Base-by-base conservation (phyloP, 331 rosid genomes). In the Acacia concinna region DNA sequence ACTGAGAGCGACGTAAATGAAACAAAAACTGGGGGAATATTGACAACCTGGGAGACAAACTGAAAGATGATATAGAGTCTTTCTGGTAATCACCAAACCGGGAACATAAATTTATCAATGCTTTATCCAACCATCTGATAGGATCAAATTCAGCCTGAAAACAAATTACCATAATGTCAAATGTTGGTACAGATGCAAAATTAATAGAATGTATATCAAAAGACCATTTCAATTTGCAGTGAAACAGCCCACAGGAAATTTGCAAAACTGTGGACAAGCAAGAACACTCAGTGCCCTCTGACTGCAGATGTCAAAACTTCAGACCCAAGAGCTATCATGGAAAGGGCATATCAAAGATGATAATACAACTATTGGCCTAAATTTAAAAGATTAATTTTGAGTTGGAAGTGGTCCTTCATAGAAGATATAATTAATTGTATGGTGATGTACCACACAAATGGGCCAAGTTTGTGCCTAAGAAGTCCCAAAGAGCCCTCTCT, bases 61-160 rank as follows among this genome's bases (percentile, higher is more conserved):
- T 91, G 85, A 96, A 96, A 60, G 99, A 93, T 68, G 98, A 89
- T 64, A 97, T 92, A 46, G 84, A 73, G 41, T 93, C 97, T 81
- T 93, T 96, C 77, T 93, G 98, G 84, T 86, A 96, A 64, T 96
- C 96, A 78, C 99, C 99, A 81, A 93, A 90, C 70, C 92, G 97
- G 65, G 98, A 84, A 86, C 99, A 93, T 73, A 96, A 60, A 83
- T 88, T 91, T 82, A 96, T 96, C 84, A 96, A 79, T 78, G 99
- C 87, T 85, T 93, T 96, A 82, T 96, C 99, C 91, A 96, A 73
- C 99, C 99, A 96, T 88, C 99, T 88, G 83, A 96, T 90, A 80
- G 99, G 99, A 81, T 96, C 99, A 89, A 93, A 96, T 86, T 93
- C 99, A 72, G 96, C 98, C 99, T 93, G 90, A 77, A 85, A 74